A percentile compares a stretch with the other conserved stretches of the same genome.
These are phyloP conservation scores for Chaetomium fimeti DNA, from an alignment of 495 filamentous ascomycete species.

Conservation along the genomic window DNA sequence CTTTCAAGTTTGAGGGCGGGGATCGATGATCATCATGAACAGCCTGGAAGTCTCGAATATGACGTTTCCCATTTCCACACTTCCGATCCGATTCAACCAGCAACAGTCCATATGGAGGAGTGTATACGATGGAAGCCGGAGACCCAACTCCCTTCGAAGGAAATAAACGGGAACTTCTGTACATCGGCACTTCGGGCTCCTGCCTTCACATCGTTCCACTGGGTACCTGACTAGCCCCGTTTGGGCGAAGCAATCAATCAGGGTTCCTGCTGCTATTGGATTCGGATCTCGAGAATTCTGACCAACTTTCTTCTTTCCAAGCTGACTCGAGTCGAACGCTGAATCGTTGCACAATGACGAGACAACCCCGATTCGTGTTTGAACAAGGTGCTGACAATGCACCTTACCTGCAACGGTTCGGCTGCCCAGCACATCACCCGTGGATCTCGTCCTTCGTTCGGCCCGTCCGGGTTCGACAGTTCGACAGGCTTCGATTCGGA, in stretches of 20 bases:
- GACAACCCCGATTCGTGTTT: neutral
- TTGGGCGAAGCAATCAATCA: slow-evolving; percentile 6
- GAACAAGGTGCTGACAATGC: slow-evolving; percentile 9
- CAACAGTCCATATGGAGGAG: too few species aligned
- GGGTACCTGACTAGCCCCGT: slow-evolving; percentile 16
- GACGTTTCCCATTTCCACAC: neutral
- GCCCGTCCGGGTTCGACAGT: neutral
- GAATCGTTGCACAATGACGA: neutral
- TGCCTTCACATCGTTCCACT: slow-evolving; percentile 16
- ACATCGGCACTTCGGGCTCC: neutral
- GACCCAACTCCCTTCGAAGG: too few species aligned
- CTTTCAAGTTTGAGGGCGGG: neutral
- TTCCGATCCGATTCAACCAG: neutral
- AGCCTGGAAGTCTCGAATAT: neutral
- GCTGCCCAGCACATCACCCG: neutral
- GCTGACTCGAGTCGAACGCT: neutral
- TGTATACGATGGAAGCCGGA: too few species aligned
- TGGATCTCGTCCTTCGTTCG: neutral
- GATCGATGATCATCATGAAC: slow-evolving; percentile 1
- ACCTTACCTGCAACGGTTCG: neutral
- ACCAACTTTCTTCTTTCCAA: neutral
- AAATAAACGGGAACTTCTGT: too few species aligned
- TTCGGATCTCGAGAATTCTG: neutral
- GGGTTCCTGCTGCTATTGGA: neutral
- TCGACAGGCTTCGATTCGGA: neutral